Evolutionary conservation across 2,329 filamentous ascomycete species (phyloP).

Genomic region (Penicillium sp.): DNA sequence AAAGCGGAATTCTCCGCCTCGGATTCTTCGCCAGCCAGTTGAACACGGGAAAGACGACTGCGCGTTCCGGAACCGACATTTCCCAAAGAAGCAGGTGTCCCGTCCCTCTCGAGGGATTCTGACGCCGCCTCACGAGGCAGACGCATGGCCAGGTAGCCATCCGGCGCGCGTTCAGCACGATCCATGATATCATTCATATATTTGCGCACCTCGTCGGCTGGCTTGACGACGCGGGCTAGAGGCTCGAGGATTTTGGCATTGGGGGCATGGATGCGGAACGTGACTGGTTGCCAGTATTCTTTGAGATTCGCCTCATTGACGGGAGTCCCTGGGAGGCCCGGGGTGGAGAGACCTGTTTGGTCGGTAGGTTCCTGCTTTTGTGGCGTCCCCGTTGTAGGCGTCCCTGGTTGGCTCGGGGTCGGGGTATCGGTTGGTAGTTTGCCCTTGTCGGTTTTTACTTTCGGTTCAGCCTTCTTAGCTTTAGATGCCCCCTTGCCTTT

Average conservation of each 20-base stretch:
- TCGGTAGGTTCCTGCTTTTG: constrained; percentile 15
- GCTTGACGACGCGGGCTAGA: constrained; percentile 56
- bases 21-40: constrained; percentile 28
- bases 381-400: constrained; percentile 18
- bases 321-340: constrained; percentile 11
- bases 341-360: not conserved
- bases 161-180: constrained; percentile 54
- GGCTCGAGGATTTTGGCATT: constrained; percentile 55
- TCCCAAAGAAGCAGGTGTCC: constrained; percentile 20
- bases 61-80: constrained; percentile 14
- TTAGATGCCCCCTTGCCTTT: constrained; percentile 34
- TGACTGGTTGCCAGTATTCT: constrained; percentile 54
- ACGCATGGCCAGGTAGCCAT: constrained; percentile 55
- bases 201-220: constrained; percentile 51
- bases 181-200: constrained; percentile 60
- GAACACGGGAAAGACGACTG: constrained; percentile 25
- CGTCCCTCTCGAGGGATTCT: constrained; percentile 31
- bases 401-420: constrained; percentile 8
- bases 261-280: constrained; percentile 55
- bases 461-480: constrained; percentile 39
- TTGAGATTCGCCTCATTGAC: constrained; percentile 31
- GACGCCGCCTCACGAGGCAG: constrained; percentile 47
- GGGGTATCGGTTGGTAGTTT: constrained; percentile 13
- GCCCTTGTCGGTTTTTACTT: constrained; percentile 23
- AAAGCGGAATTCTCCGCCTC: constrained; percentile 23